Evolutionary conservation across 176 grass and related monocot species (phyloP), one percentile per base, ranked within the genome.

Genomic region (Leersia perrieri): DNA sequence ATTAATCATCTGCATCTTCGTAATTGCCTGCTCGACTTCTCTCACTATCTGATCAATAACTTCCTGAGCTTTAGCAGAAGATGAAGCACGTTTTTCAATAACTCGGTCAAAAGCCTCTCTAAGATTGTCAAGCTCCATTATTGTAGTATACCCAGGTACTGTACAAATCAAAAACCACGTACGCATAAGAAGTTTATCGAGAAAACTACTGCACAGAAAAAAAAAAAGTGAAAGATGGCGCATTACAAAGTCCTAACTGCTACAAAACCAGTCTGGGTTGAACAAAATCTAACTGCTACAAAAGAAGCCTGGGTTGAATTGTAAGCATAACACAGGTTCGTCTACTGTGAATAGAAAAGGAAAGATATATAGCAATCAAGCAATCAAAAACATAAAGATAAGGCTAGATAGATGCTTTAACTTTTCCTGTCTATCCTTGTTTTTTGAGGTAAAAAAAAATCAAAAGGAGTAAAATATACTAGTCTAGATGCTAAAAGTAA

Each of bases 31-130:
- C 57, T 90, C 91, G 63, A 93, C 60, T 87, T 98, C 90, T 81
- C 85, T 83, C 41, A 75, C 71, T 58, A 95, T 83, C 27, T 81
- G 78, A 84, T 95, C 81, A 60, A 95, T 76, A 31, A 73, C 72
- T 82, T 98, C 92, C 57, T 84, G 73, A 22, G 76, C 81, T 69
- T 91, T 84, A 44, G 79, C 68, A 78, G 86, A 91, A 18, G 81
- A 93, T 23, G 86, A 68, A 20, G 73, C 49, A 69, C 73, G 90
- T 77, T 95, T 98, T 80, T 95, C 84, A 60, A 77, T 62, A 71
- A 98, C 92, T 58, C 84, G 81, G 63, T 93, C 90, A 77, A 95
- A 98, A 33, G 82, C 69, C 47, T 98, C 90, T 88, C 83, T 89
- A 84, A 99, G 68, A 66, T 75, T 79, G 28, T 95, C 84, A 20